Percentiles rank a stretch among this genome's conserved stretches.
Evolutionary conservation across 1,284 basidiomycete genomes (phyloP).

Genomic region (Pseudomicrostroma phylloplanum): DNA sequence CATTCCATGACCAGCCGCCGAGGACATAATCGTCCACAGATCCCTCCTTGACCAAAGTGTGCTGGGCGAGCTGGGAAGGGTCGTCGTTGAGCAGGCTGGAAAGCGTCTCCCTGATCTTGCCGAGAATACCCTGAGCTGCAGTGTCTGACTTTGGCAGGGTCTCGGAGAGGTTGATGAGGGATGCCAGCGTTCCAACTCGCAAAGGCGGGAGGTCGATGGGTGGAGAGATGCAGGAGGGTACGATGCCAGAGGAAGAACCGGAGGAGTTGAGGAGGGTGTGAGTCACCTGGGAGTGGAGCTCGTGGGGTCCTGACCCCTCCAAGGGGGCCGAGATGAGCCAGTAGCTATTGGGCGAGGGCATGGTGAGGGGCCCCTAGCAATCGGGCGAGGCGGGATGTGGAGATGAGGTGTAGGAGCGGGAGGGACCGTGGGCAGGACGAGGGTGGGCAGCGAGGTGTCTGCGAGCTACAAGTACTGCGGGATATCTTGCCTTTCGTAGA

Average conservation of each 20-base stretch:
- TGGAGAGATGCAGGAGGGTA: constrained; percentile 35
- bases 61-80: constrained; percentile 70
- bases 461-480: too few species aligned
- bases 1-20: constrained; percentile 65
- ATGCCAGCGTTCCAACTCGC: constrained; percentile 89
- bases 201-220: constrained; percentile 37
- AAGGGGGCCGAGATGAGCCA: constrained; percentile 58
- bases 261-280: constrained; percentile 44
- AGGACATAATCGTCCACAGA: constrained; percentile 74
- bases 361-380: constrained; percentile 19
- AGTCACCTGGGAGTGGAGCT: constrained; percentile 54
- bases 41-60: constrained; percentile 75
- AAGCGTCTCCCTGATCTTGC: constrained; percentile 89
- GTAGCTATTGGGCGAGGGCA: constrained; percentile 57
- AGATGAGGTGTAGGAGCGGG: too few species aligned
- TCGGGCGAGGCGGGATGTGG: not conserved
- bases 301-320: constrained; percentile 54
- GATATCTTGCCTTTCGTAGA: too few species aligned
- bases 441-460: too few species aligned
- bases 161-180: constrained; percentile 82
- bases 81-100: constrained; percentile 87
- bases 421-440: too few species aligned
- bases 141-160: constrained; percentile 84
- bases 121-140: constrained; percentile 78
- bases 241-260: constrained; percentile 23